Percentiles rank a stretch among this genome's conserved stretches.
Evolutionary conservation across 257 asterid genomes (phyloP).

Genomic region (Voacanga thouarsii): DNA sequence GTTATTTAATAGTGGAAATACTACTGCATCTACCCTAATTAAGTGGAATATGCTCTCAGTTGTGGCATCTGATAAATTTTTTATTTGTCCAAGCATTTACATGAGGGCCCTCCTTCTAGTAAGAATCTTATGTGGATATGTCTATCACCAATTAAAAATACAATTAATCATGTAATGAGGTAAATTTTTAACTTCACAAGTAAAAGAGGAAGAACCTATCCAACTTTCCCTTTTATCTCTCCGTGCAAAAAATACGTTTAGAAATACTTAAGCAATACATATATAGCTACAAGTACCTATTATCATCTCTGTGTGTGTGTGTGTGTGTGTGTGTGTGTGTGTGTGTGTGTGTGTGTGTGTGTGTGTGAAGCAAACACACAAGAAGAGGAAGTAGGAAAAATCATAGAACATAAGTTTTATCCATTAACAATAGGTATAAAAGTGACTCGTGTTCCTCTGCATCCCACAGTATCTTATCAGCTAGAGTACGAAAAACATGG

Average conservation of each 20-base stretch:
- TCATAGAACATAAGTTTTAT: neutral
- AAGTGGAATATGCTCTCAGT: conserved; percentile 52
- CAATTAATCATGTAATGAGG: neutral
- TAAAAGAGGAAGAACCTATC: neutral
- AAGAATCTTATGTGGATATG: conserved; percentile 84
- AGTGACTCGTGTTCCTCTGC: conserved; percentile 66
- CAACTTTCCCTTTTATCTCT: neutral
- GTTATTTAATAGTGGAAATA: conserved; percentile 57
- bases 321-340: too few species aligned
- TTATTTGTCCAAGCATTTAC: conserved; percentile 29
- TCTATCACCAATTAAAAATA: conserved; percentile 41
- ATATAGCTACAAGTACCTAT: neutral
- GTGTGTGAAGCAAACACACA: too few species aligned
- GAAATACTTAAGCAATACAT: neutral
- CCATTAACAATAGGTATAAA: neutral
- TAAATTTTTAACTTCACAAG: neutral
- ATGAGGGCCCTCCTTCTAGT: conserved; percentile 69
- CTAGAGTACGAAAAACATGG: conserved; percentile 71
- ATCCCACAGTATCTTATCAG: conserved; percentile 93
- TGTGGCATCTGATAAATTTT: conserved; percentile 31
- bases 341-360: too few species aligned
- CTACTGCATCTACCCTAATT: conserved; percentile 80
- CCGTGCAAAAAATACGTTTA: neutral
- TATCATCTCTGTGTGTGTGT: neutral
- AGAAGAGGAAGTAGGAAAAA: neutral